These are phyloP conservation scores for Xylaria venustula DNA, from an alignment of 495 filamentous ascomycete genomes.

Conservation along the genomic window DNA sequence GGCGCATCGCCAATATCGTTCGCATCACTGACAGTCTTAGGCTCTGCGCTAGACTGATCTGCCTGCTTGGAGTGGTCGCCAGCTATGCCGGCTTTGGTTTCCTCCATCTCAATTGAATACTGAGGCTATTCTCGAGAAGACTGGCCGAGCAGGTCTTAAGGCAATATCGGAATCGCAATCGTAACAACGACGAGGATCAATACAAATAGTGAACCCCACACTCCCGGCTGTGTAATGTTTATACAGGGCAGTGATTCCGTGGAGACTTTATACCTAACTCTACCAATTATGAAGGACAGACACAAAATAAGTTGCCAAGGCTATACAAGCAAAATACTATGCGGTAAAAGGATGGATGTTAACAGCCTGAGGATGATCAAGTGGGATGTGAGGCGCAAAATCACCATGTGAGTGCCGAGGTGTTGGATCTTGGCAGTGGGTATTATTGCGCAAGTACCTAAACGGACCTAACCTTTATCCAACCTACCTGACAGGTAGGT, in stretches of 20 bases:
- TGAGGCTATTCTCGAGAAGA: not conserved
- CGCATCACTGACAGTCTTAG: constrained; percentile 19
- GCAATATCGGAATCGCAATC: not conserved
- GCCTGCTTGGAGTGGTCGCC: constrained; percentile 11
- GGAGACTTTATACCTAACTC: no score
- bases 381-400: constrained; percentile 1
- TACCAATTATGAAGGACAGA: no score
- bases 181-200: not conserved
- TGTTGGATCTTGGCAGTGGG: constrained; percentile 6
- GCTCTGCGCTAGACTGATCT: constrained; percentile 12
- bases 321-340: not conserved
- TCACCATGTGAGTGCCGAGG: constrained; percentile 5
- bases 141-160: not conserved
- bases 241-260: no score
- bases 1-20: constrained; percentile 50
- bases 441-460: no score
- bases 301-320: not conserved
- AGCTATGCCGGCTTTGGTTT: constrained; percentile 10
- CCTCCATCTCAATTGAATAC: constrained; percentile 3
- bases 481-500: not conserved
- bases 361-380: not conserved
- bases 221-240: constrained; percentile 9
- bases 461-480: no score
- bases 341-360: not conserved
- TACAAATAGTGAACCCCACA: not conserved